Conservation (phyloP, 106 monocot genomes). For the Phalaenopsis equestris region DNA sequence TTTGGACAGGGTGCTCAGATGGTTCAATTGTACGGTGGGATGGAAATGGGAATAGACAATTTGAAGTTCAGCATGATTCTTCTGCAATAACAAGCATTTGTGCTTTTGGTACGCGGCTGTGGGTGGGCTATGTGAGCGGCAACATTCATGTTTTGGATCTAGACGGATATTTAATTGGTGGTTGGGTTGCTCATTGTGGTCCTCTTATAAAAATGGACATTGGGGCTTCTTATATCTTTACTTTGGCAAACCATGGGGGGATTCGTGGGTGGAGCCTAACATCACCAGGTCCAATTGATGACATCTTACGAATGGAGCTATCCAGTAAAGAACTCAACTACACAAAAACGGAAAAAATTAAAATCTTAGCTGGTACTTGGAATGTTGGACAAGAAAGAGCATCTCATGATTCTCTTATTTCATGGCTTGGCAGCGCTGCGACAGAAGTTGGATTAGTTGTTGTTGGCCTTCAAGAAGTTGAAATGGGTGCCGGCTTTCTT, state of each 20-base stretch:
- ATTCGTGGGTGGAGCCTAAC: slow-evolving; percentile 48
- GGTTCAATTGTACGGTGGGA: slow-evolving; percentile 56
- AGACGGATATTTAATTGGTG: slow-evolving; percentile 40
- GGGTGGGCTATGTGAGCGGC: slow-evolving; percentile 54
- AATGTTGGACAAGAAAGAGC: slow-evolving; percentile 71
- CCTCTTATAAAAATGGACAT: slow-evolving; percentile 47
- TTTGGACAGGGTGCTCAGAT: slow-evolving; percentile 54
- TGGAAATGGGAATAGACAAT: slow-evolving; percentile 41
- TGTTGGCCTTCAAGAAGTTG: slow-evolving; percentile 62
- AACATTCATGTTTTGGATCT: slow-evolving; percentile 45
- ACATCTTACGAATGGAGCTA: slow-evolving; percentile 28
- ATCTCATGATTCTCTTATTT: slow-evolving; percentile 46
- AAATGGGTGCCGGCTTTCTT: slow-evolving; percentile 63
- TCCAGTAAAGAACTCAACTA: slow-evolving; percentile 19
- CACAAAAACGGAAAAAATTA: slow-evolving; percentile 41
- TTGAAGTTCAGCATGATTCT: slow-evolving; percentile 40
- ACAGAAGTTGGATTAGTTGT: slow-evolving; percentile 39
- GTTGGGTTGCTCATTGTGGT: slow-evolving; percentile 54
- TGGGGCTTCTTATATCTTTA: slow-evolving; percentile 38
- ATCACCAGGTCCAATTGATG: slow-evolving; percentile 39
- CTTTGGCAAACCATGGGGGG: slow-evolving; percentile 62
- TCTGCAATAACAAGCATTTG: slow-evolving; percentile 41
- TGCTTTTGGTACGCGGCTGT: slow-evolving; percentile 40
- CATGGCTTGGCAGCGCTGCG: slow-evolving; percentile 46
- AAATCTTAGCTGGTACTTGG: slow-evolving; percentile 53